phyloP scores from a whole-genome alignment of 1,139 yeast species.

The Zygoascus sp. region DNA sequence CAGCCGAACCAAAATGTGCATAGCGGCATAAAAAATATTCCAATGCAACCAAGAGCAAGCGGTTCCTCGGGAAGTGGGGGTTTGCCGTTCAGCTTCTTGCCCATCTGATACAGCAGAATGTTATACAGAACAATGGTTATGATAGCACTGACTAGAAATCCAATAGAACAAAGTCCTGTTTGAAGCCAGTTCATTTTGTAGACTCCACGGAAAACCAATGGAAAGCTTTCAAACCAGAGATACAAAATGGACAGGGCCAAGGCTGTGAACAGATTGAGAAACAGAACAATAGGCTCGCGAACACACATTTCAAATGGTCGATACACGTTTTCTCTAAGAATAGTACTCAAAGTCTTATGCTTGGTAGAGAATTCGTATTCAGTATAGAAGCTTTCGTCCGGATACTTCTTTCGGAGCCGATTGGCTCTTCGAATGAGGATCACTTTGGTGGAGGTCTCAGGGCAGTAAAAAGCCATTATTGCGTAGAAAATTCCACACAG shows the following conservation, averaged over 20 bases:
- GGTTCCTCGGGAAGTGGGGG: not conserved
- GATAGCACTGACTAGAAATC: constrained; percentile 46
- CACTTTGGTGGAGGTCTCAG: constrained; percentile 47
- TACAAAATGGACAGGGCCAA: constrained; percentile 85
- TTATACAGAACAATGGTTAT: not conserved
- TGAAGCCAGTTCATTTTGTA: constrained; percentile 54
- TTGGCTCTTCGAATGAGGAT: constrained; percentile 36
- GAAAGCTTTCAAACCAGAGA: constrained; percentile 72
- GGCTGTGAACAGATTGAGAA: constrained; percentile 70
- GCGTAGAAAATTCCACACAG: not conserved
- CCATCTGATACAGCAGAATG: not conserved
- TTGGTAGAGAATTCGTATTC: constrained; percentile 1
- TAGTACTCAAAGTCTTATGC: constrained; percentile 51
- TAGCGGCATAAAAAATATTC: not conserved
- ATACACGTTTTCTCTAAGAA: constrained; percentile 56
- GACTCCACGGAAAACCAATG: constrained; percentile 54
- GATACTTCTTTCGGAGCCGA: not conserved
- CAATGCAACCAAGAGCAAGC: not conserved
- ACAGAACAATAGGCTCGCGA: constrained; percentile 67
- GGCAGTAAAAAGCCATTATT: constrained; percentile 30
- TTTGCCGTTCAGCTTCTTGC: not conserved
- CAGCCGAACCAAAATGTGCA: constrained; percentile 2
- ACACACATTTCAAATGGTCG: constrained; percentile 68
- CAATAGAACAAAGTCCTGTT: constrained; percentile 36
- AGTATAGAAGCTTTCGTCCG: not conserved